Base-by-base conservation (phyloP, 1,139 yeast genomes). In the Zygosaccharomyces pseudobailii region DNA sequence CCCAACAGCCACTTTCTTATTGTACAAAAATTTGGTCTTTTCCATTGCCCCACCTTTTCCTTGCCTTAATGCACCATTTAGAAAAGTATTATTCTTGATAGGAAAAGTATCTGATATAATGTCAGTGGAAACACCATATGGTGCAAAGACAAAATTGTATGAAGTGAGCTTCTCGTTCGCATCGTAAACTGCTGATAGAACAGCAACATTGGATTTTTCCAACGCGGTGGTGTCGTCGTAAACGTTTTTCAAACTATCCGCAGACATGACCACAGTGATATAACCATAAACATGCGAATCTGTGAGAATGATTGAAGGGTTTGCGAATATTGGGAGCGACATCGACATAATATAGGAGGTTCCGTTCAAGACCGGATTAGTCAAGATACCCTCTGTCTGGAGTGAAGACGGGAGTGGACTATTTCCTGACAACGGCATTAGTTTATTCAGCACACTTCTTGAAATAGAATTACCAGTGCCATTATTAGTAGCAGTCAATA, bases 211-310 rank as follows among this genome's bases (percentile, higher is more conserved):
- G 0, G 79, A 74, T 28, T 63, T 66, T 40, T 65, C 73, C 34
- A 73, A 56, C 2, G 74, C 73, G 0, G 78, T 67, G 2, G 77
- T 68, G 47, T 75, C 80, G 51, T 76, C 71, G 3, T 80, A 71
- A 0, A 85, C 78, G 7, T 66, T 54, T 52, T 71, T 71, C 40
- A 87, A 67, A 25, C 76, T 67, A 28, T 71, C 71, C 0, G 92
- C 87, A 51, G 75, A 73, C 55, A 86, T 75, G 1, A 87, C 68
- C 5, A 87, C 76, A 0, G 95, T 76, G 39, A 88, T 59, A 65
- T 80, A 89, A 0, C 96, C 97, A 0, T 84, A 77, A 4, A 86
- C 71, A 19, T 77, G 72, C 3, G 85, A 81, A 17, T 75, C 69
- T 27, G 75, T 69, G 22, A 84, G 67, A 43, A 87, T 71, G 23